A percentile compares a stretch with the other conserved stretches of the same genome.
phyloP scores from a whole-genome alignment of 306 rosid species.

The Fagus crenata region DNA sequence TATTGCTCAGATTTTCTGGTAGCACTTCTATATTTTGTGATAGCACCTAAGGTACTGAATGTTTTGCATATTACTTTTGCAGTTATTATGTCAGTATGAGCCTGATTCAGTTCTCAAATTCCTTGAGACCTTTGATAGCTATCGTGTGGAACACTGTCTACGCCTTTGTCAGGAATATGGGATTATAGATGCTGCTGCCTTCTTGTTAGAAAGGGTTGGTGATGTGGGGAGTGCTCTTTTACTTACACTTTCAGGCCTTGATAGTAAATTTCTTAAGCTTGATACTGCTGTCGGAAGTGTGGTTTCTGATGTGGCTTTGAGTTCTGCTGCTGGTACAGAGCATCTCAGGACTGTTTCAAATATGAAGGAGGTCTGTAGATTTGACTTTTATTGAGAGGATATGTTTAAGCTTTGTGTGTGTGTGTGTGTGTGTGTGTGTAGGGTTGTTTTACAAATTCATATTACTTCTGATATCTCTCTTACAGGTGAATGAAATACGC shows the following conservation, averaged over 20 bases:
- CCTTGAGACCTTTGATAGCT: slow-evolving; percentile 88
- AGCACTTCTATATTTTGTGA: background rate
- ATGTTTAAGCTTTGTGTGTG: slow-evolving; percentile 17
- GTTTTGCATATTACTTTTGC: slow-evolving; percentile 41
- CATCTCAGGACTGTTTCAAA: slow-evolving; percentile 40
- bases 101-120: slow-evolving; percentile 86
- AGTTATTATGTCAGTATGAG: slow-evolving; percentile 86
- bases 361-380: slow-evolving; percentile 68
- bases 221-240: slow-evolving; percentile 90
- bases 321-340: slow-evolving; percentile 44
- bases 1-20: slow-evolving; percentile 12
- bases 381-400: slow-evolving; percentile 24
- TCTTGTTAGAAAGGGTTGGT: slow-evolving; percentile 91
- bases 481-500: slow-evolving; percentile 60
- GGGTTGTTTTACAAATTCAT: slow-evolving; percentile 28
- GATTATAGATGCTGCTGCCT: slow-evolving; percentile 88
- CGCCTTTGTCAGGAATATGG: slow-evolving; percentile 84
- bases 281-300: slow-evolving; percentile 67
- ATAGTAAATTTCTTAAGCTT: slow-evolving; percentile 73
- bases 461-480: slow-evolving; percentile 28
- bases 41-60: slow-evolving; percentile 8
- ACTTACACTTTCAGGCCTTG: slow-evolving; percentile 77
- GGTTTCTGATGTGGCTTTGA: slow-evolving; percentile 38
- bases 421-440: slow-evolving; percentile 20
- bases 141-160: slow-evolving; percentile 87